These are phyloP conservation scores for Massariosphaeria phaeospora DNA, from an alignment of 495 filamentous ascomycete species.

Conservation along the genomic window DNA sequence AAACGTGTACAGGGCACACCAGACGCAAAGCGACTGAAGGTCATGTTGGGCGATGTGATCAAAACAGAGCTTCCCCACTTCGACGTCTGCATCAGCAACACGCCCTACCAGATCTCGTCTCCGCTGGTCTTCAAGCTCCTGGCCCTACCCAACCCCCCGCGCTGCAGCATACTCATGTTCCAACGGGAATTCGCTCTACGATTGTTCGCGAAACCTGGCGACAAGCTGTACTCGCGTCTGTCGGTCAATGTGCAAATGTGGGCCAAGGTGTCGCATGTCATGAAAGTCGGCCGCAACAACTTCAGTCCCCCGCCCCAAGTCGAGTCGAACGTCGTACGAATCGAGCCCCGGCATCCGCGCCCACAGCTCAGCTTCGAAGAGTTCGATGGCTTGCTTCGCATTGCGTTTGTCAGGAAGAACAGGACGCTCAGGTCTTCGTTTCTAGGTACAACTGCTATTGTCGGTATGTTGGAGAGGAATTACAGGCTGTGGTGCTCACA, in stretches of 20 bases:
- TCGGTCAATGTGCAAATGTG: conserved; percentile 93
- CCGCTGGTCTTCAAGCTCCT: conserved; percentile 91
- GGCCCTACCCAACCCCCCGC: conserved; percentile 65
- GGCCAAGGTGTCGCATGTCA: conserved; percentile 78
- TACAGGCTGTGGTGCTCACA: conserved; percentile 86
- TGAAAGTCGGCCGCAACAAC: conserved; percentile 92
- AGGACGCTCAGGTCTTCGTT: conserved; percentile 73
- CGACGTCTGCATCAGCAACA: conserved; percentile 90
- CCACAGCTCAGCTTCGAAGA: conserved; percentile 88
- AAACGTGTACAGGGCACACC: conserved; percentile 88
- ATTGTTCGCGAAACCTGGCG: conserved; percentile 69
- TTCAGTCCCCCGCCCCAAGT: conserved; percentile 91
- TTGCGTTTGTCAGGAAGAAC: conserved; percentile 75
- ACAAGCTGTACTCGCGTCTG: conserved; percentile 80
- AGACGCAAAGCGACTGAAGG: conserved; percentile 70
- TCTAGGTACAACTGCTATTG: conserved; percentile 68
- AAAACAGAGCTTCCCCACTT: conserved; percentile 77
- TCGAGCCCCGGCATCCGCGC: conserved; percentile 73
- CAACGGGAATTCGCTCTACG: conserved; percentile 76
- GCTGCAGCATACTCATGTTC: conserved; percentile 84
- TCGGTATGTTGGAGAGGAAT: conserved; percentile 77
- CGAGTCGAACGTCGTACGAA: conserved; percentile 73
- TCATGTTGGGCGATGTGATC: conserved; percentile 88
- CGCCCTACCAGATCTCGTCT: conserved; percentile 90
- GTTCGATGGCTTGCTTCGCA: conserved; percentile 84